Evolutionary conservation across 148 eudicot genomes (phyloP), one percentile per base, ranked within the genome.

Genomic region (Spergularia marina): DNA sequence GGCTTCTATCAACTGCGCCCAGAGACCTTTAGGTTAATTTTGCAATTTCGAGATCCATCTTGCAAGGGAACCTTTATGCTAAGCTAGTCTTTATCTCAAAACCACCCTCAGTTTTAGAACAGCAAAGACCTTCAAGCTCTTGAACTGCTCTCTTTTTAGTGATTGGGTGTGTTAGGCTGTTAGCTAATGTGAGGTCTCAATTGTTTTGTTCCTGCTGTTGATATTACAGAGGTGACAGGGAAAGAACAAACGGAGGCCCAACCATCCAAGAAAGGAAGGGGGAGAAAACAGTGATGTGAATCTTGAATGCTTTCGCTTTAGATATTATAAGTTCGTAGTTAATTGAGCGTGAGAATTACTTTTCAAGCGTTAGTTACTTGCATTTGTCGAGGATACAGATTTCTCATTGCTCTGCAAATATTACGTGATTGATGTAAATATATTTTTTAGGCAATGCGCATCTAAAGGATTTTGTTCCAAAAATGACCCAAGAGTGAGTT

Each of bases 221-320:
- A 94, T 84, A 72, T 90, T 79, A 60, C 96, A 49, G 98, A 94
- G 83, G 92, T 86, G 23, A 83, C 93, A 21, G 97, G 92, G 63
- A 91, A 90, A 82, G 93, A 90, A 78, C 97, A 94, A 73, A 78
- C 53, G 53, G 98, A 93, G 67, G 84, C 90, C 72, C 97, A 88
- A 61, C 93, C 96, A 62, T 60, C 91, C 58, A 91, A 87, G 89
- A 94, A 88, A 79, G 96, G 98, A 77, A 84, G 98, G 69, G 97
- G 97, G 81, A 89, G 98, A 86, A 94, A 94, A 66, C 98, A 94
- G 82, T 90, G 82, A 83, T 58, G 8, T 52, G 69, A 58, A 34
- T 15, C 47, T 49, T 11, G 9, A 40, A 52, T 21, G 58, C 34
- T 63, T 73, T 61, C 15, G 62, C 53, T 30, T 30, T 80, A 70